phyloP scores from a whole-genome alignment of 805 yeast genomes.

The Sugiyamaella smithiae region DNA sequence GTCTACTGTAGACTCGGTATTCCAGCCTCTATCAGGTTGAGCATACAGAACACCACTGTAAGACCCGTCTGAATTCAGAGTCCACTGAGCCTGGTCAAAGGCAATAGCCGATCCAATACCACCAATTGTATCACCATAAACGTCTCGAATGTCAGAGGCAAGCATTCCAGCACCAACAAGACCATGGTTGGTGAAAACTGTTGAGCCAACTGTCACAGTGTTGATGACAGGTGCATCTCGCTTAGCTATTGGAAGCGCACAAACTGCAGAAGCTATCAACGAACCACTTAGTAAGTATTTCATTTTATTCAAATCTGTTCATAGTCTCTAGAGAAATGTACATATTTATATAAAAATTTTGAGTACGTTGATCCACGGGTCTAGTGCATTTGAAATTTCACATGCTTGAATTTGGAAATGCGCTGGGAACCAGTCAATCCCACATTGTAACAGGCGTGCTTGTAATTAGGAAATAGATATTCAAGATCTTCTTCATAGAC shows the following conservation, averaged over 20 bases:
- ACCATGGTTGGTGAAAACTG: constrained; percentile 16
- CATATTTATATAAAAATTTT: no score
- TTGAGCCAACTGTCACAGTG: constrained; percentile 4
- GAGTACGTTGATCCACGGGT: no score
- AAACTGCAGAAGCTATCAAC: neutral
- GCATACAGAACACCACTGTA: constrained; percentile 20
- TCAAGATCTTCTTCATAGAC: no score
- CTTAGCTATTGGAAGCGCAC: neutral
- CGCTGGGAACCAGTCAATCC: no score
- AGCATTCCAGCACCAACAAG: constrained; percentile 20
- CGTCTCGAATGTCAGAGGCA: constrained; percentile 14
- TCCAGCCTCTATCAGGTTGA: constrained; percentile 23
- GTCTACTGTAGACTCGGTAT: constrained; percentile 17
- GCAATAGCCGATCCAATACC: constrained; percentile 22
- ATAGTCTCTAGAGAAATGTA: no score
- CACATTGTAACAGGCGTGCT: no score
- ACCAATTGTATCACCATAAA: constrained; percentile 21
- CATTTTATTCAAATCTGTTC: no score
- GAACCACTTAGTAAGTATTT: neutral
- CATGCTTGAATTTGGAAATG: no score
- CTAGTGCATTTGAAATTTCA: no score
- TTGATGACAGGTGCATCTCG: neutral
- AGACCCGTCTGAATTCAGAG: constrained; percentile 8
- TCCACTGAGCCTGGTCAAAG: constrained; percentile 15
- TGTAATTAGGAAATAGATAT: no score